Evolutionary conservation across 2,329 filamentous ascomycete genomes (phyloP).

Genomic region (Sporothrix mexicana): DNA sequence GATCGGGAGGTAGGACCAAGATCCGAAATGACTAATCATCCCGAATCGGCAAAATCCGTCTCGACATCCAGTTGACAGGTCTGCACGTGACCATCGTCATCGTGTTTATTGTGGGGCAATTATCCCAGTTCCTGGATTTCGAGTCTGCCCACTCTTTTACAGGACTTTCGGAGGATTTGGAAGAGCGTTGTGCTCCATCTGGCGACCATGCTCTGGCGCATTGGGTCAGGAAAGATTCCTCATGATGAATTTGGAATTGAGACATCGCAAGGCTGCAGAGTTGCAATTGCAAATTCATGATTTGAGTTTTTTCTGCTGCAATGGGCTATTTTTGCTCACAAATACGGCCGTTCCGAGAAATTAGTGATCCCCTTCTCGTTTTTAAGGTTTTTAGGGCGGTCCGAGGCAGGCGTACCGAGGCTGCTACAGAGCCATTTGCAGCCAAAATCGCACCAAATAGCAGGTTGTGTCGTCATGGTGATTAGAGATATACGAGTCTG

Average conservation of each 20-base stretch:
- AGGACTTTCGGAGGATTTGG: slow-evolving; percentile 2
- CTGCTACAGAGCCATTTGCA: neutral
- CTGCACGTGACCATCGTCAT: slow-evolving; percentile 17
- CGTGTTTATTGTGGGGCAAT: neutral
- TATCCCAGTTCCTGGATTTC: neutral
- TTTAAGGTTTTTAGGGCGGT: neutral
- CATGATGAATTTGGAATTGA: neutral
- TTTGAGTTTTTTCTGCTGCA: neutral
- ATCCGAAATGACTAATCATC: neutral
- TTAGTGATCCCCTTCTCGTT: slow-evolving; percentile 30
- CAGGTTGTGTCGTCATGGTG: slow-evolving; percentile 29
- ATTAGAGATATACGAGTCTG: neutral
- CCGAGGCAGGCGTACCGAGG: slow-evolving; percentile 25
- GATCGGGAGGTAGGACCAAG: neutral
- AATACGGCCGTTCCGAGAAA: slow-evolving; percentile 21
- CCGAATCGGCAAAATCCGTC: neutral
- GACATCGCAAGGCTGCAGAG: neutral
- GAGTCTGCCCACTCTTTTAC: neutral
- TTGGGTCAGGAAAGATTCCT: neutral
- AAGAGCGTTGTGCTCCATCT: too few species aligned
- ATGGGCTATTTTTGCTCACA: neutral
- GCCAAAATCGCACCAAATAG: neutral
- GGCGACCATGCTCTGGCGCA: neutral
- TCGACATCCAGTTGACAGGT: neutral
- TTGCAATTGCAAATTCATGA: neutral